A percentile compares a stretch with the other conserved stretches of the same genome.
Conservation (phyloP, 768 basidiomycete genomes). For the Astraeus odoratus region DNA sequence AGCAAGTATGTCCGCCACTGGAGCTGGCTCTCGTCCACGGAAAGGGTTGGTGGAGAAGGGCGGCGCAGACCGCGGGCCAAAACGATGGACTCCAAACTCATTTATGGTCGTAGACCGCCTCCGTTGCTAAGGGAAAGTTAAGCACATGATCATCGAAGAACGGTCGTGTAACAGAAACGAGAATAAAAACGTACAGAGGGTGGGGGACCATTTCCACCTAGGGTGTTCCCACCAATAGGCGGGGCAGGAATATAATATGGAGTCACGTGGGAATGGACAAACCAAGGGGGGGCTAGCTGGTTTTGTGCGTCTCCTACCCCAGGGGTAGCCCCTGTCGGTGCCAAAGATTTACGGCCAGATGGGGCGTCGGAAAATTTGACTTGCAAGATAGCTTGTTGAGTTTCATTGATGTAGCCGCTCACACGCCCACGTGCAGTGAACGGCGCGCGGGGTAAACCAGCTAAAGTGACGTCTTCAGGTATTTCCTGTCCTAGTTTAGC, state of each 20-base stretch:
- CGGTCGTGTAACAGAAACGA: not conserved
- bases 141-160: conserved; percentile 7
- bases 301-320: not conserved
- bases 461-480: too few relatives aligned
- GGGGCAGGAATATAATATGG: conserved; percentile 25
- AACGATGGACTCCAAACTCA: conserved; percentile 18
- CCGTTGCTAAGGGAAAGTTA: conserved; percentile 10
- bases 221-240: conserved; percentile 23
- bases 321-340: conserved; percentile 1
- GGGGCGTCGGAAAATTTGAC: conserved; percentile 42
- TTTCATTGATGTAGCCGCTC: conserved; percentile 55
- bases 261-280: too few relatives aligned
- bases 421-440: conserved; percentile 66
- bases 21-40: conserved; percentile 29
- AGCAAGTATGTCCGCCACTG: conserved; percentile 5
- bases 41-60: conserved; percentile 61
- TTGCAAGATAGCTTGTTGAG: conserved; percentile 46
- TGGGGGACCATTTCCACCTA: conserved; percentile 7
- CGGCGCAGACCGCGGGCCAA: not conserved
- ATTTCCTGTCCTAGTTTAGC: conserved; percentile 52
- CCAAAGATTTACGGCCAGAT: conserved; percentile 11
- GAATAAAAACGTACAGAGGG: conserved; percentile 15
- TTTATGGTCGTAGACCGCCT: conserved; percentile 16
- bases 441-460: conserved; percentile 68
- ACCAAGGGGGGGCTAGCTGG: conserved; percentile 8